Base-by-base conservation (phyloP, 768 basidiomycete genomes). In the Rubroboletus pulcherrimus region DNA sequence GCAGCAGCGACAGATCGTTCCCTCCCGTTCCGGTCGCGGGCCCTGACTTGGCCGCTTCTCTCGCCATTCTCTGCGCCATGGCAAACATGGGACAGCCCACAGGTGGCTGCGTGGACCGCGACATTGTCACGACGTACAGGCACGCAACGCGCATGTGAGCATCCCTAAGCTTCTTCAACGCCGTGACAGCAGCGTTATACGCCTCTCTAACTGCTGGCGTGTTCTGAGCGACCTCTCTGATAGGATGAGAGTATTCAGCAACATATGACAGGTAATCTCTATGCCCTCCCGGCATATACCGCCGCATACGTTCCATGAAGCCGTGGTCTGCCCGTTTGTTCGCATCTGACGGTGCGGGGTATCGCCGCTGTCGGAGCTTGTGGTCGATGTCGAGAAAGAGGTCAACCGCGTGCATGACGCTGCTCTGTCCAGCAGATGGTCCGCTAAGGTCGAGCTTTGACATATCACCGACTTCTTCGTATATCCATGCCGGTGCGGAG, bases 201-300 rank as follows among this genome's bases (percentile, higher is more conserved):
- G 89, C 80, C 40, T 84, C 86, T 37, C 80, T 81, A 37, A 91
- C 73, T 4, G 77, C 74, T 7, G 85, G 81, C 14, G 78, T 83
- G 41, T 72, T 67, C 54, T 77, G 77, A 2, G 85, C 88, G 33
- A 86, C 71, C 37, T 83, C 78, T 24, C 90, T 83, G 49, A 92
- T 64, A 21, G 84, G 77, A n/a, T 74, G 84, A 14, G 83, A 80
- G 50, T 79, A 76, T 12, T 76, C 72, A 2, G 81, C 75, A 37
- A 98, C 80, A 63, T 85, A 81, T 24, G 73, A 71, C 52, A 98
- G 81, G 74, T 93, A 98, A 44, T 87, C 84, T 41, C 91, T 86
- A 73, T 98, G 96, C 51, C 81, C 82, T 14, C 89, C 88, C 0
- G 96, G 95, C 96, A 98, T 98, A 74, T 98, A 98, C 21, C 83